These are phyloP conservation scores for Fragaria nilgerrensis DNA, from an alignment of 306 rosid species.

Conservation along the genomic window DNA sequence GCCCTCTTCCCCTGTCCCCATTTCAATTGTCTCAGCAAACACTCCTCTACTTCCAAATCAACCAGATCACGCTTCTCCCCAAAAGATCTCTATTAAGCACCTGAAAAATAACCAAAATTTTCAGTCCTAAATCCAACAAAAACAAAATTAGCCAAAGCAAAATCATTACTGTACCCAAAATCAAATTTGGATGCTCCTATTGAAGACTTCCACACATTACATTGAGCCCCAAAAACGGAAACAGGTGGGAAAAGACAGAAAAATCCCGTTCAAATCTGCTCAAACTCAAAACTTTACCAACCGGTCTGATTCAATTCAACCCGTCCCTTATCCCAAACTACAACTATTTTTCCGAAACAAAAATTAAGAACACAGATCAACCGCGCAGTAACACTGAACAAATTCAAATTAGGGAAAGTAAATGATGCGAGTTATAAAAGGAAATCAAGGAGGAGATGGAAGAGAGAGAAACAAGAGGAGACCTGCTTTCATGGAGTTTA, in stretches of 20 bases:
- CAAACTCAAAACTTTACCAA: conserved; percentile 3
- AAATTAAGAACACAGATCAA: background rate
- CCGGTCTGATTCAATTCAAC: background rate
- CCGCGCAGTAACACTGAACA: no score
- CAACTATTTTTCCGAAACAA: background rate
- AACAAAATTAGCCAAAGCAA: background rate
- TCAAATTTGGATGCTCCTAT: background rate
- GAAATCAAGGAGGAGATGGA: conserved; percentile 13
- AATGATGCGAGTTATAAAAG: conserved; percentile 3
- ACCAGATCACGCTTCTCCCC: conserved; percentile 20
- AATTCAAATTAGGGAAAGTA: background rate
- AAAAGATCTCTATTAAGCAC: conserved; percentile 27
- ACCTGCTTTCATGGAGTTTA: conserved; percentile 60
- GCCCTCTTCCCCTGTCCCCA: conserved; percentile 96
- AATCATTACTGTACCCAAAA: background rate
- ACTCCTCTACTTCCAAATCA: conserved; percentile 21
- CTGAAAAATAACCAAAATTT: conserved; percentile 8
- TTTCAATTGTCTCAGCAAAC: conserved; percentile 31
- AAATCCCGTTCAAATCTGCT: background rate
- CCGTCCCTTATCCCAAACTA: background rate
- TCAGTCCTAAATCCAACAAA: background rate
- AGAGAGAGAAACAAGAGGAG: conserved; percentile 36
- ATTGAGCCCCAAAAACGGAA: background rate
- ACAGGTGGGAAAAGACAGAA: background rate
- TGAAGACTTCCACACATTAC: background rate